Conservation (phyloP, 108 stramenopile species). For the Skeletonema potamos region DNA sequence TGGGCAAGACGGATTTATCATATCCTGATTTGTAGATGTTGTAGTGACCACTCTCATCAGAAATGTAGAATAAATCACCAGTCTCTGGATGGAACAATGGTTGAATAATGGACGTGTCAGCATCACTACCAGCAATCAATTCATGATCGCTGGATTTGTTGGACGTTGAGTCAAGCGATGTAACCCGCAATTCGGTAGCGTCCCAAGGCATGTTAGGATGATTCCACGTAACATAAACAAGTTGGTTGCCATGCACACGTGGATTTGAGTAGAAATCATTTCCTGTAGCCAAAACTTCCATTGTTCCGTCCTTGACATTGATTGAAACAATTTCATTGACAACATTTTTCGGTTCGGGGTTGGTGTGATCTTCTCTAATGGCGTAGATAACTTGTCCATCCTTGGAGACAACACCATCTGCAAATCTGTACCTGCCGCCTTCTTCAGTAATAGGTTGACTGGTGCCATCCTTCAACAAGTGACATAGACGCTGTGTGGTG, state of each 20-base stretch:
- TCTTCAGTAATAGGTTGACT: constrained; percentile 31
- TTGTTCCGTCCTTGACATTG: constrained; percentile 24
- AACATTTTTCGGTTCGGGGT: constrained; percentile 53
- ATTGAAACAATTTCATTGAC: constrained; percentile 66
- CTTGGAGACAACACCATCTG: constrained; percentile 45
- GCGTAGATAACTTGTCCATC: constrained; percentile 34
- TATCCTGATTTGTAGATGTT: constrained; percentile 53
- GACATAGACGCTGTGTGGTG: constrained; percentile 47
- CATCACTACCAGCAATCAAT: constrained; percentile 58
- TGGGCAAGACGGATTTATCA: constrained; percentile 35
- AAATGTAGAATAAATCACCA: constrained; percentile 63
- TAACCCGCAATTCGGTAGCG: constrained; percentile 52
- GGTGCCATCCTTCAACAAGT: constrained; percentile 15
- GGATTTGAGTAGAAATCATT: constrained; percentile 73
- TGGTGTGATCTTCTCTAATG: constrained; percentile 45
- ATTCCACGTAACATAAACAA: constrained; percentile 76
- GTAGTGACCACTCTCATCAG: constrained; percentile 68
- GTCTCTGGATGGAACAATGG: constrained; percentile 60
- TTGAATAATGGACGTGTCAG: constrained; percentile 66
- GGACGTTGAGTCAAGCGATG: constrained; percentile 14
- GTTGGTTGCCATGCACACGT: constrained; percentile 43
- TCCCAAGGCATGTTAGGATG: constrained; percentile 91
- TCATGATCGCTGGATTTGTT: constrained; percentile 22
- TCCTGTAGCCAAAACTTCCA: constrained; percentile 59
- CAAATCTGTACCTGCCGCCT: constrained; percentile 55